A percentile compares a stretch with the other conserved stretches of the same genome.
phyloP scores from a whole-genome alignment of 306 rosid species.

The Trifolium subterraneum region DNA sequence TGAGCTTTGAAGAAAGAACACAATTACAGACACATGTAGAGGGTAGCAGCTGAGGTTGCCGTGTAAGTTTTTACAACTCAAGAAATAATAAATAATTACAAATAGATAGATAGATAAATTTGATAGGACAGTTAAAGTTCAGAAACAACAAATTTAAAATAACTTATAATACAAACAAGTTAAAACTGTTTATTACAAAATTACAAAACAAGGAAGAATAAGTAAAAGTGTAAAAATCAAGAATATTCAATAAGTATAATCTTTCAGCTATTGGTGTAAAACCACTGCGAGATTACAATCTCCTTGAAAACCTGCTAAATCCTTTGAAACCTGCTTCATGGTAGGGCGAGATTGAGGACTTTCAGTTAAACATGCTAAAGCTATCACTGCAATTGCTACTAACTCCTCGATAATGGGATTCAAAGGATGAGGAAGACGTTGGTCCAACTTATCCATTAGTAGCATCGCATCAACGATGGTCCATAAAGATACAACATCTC shows the following conservation, averaged over 20 bases:
- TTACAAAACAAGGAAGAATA: neutral
- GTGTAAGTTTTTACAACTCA: too few species aligned
- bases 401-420: neutral
- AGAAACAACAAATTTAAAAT: too few species aligned
- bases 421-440: neutral
- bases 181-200: neutral
- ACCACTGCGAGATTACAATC: neutral
- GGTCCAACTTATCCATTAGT: neutral
- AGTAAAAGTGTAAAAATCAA: neutral
- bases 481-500: neutral
- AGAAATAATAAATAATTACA: too few species aligned
- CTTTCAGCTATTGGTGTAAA: neutral
- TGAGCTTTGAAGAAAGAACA: too few species aligned
- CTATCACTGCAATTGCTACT: neutral
- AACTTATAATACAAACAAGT: neutral
- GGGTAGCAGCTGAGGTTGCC: too few species aligned
- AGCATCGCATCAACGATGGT: neutral
- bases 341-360: constrained; percentile 24
- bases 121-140: too few species aligned
- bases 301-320: neutral
- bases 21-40: too few species aligned
- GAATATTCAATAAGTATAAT: neutral
- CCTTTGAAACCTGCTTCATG: constrained; percentile 11
- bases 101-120: too few species aligned
- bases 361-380: constrained; percentile 10